phyloP scores from a whole-genome alignment of 2,329 filamentous ascomycete genomes.

The Exophiala sideris region DNA sequence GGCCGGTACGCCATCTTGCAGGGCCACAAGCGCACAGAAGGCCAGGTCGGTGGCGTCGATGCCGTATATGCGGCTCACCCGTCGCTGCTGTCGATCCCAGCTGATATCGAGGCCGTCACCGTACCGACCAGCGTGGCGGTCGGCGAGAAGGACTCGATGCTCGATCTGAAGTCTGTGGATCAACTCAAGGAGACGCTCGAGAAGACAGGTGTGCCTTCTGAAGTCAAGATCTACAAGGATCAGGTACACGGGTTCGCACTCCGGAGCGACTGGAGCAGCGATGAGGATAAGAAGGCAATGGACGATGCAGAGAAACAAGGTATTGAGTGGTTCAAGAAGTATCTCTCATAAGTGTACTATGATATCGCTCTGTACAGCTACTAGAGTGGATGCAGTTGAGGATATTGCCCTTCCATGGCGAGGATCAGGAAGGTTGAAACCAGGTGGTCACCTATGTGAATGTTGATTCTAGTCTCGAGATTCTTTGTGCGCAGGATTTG shows the following conservation, averaged over 20 bases:
- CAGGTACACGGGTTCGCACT: conserved; percentile 47
- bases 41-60: conserved; percentile 35
- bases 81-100: conserved; percentile 40
- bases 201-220: conserved; percentile 37
- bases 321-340: conserved; percentile 40
- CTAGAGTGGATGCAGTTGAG: too few species aligned
- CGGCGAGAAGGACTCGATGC: conserved; percentile 42
- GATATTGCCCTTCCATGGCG: too few species aligned
- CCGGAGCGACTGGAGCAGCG: conserved; percentile 39
- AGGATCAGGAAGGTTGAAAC: too few species aligned
- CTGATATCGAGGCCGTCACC: conserved; percentile 40
- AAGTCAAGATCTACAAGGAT: conserved; percentile 43
- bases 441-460: too few species aligned
- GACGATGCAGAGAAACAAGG: conserved; percentile 44
- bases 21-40: conserved; percentile 29
- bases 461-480: too few species aligned
- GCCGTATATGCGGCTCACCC: conserved; percentile 44
- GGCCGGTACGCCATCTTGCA: conserved; percentile 40
- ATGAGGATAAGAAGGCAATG: conserved; percentile 48
- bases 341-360: conserved; percentile 28
- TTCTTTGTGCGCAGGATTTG: too few species aligned
- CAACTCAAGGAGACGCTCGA: conserved; percentile 42
- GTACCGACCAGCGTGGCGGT: conserved; percentile 42
- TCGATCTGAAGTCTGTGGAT: conserved; percentile 38
- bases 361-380: too few species aligned